Conservation (phyloP, 2,329 filamentous ascomycete species). For the Emergomyces orientalis region DNA sequence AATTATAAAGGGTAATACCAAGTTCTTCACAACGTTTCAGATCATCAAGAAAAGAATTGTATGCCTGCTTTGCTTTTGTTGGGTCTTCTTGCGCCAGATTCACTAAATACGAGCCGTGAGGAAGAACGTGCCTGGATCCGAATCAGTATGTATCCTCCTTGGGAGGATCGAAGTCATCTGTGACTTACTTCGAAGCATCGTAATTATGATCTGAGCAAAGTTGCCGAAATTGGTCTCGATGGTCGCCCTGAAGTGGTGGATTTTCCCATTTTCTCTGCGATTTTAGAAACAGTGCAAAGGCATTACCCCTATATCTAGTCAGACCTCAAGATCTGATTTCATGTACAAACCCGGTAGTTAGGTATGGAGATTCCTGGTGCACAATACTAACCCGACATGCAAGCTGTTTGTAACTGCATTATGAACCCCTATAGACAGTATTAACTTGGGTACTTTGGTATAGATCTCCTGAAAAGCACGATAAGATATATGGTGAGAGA, state of each 20-base stretch:
- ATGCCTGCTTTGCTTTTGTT: constrained; percentile 75
- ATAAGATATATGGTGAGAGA: neutral
- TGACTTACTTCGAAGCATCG: constrained; percentile 48
- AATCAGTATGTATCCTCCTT: constrained; percentile 10
- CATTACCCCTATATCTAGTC: constrained; percentile 56
- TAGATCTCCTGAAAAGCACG: neutral
- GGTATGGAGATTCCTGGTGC: neutral
- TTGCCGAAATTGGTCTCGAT: constrained; percentile 59
- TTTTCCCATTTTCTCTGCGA: constrained; percentile 92
- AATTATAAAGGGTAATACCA: constrained; percentile 90
- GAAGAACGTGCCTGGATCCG: constrained; percentile 57
- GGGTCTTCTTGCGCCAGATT: constrained; percentile 82
- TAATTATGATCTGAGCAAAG: constrained; percentile 62
- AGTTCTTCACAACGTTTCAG: constrained; percentile 73
- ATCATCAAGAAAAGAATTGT: constrained; percentile 78
- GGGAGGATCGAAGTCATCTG: neutral
- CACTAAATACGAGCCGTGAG: constrained; percentile 92
- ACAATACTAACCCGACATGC: constrained; percentile 53
- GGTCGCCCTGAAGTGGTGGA: constrained; percentile 61
- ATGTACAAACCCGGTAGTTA: neutral
- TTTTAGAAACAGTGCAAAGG: constrained; percentile 91
- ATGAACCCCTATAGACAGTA: constrained; percentile 58
- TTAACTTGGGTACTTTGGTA: constrained; percentile 8
- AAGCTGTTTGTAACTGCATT: constrained; percentile 72
- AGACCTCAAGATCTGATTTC: neutral